phyloP scores from a whole-genome alignment of 106 monocot genomes.

The Dendrobium nobile region DNA sequence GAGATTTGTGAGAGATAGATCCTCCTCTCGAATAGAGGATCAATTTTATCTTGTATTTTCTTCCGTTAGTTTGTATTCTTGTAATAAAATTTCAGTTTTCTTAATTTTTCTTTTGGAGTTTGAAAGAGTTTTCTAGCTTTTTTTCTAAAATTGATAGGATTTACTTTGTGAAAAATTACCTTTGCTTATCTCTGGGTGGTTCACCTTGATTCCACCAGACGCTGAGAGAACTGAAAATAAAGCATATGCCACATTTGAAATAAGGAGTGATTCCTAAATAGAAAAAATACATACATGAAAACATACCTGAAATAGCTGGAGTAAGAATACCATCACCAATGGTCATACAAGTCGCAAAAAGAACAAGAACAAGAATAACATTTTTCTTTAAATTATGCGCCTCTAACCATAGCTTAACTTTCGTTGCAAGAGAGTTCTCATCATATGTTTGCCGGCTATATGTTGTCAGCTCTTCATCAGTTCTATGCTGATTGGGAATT shows the following conservation, averaged over 20 bases:
- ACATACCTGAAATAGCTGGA: conserved; percentile 57
- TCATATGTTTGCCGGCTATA: conserved; percentile 41
- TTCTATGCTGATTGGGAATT: conserved; percentile 61
- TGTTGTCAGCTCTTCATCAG: conserved; percentile 59
- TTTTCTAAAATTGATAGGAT: too few relatives aligned
- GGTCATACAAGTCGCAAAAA: conserved; percentile 56
- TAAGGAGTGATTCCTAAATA: too few relatives aligned
- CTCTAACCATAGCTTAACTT: conserved; percentile 49
- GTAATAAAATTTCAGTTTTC: too few relatives aligned
- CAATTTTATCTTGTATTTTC: too few relatives aligned
- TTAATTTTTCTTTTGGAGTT: too few relatives aligned
- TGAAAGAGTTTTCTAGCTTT: too few relatives aligned
- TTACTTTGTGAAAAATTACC: conserved; percentile 20
- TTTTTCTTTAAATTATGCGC: conserved; percentile 42
- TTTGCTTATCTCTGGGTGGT: conserved; percentile 41
- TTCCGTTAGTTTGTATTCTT: too few relatives aligned
- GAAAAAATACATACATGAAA: background rate
- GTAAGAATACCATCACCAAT: conserved; percentile 75
- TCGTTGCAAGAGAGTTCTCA: conserved; percentile 51
- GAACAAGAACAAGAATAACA: conserved; percentile 51
- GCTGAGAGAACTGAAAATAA: conserved; percentile 56
- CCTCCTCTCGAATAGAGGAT: too few relatives aligned
- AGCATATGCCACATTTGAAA: background rate
- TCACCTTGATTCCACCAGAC: conserved; percentile 53
- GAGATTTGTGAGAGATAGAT: too few relatives aligned